These are phyloP conservation scores for Funneliformis caledonium DNA, from an alignment of 371 early-diverging fungal genomes.

Conservation along the genomic window DNA sequence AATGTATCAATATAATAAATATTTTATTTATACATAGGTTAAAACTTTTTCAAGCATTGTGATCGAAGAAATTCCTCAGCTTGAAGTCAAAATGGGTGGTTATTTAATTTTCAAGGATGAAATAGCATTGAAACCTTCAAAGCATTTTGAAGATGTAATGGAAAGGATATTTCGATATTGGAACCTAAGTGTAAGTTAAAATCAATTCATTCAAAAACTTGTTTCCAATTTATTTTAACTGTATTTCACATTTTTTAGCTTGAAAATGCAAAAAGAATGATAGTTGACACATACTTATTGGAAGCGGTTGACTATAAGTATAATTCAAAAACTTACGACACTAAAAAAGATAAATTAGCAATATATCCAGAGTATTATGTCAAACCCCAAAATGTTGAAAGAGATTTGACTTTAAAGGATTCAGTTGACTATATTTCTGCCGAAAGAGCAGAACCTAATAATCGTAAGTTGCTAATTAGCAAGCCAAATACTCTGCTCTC, in stretches of 20 bases:
- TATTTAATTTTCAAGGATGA: conserved; percentile 7
- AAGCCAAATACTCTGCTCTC: background rate
- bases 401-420: conserved; percentile 3
- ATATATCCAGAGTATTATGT: conserved; percentile 11
- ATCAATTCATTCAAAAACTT: background rate
- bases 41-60: conserved; percentile 10
- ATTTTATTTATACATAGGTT: conserved; percentile 13
- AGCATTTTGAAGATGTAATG: conserved; percentile 17
- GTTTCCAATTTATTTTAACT: conserved; percentile 18
- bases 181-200: conserved; percentile 11
- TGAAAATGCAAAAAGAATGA: background rate
- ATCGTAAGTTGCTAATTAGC: conserved; percentile 13
- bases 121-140: conserved; percentile 10
- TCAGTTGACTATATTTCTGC: conserved; percentile 20
- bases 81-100: background rate
- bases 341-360: conserved; percentile 3
- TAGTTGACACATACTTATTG: conserved; percentile 19
- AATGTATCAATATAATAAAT: conserved; percentile 12
- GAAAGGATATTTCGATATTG: background rate
- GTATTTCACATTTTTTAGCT: conserved; percentile 16
- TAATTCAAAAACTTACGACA: conserved; percentile 1
- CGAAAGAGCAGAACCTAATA: conserved; percentile 5
- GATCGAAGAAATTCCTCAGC: background rate
- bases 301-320: conserved; percentile 11
- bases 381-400: conserved; percentile 9